Evolutionary conservation across 345 rosid species (phyloP).

Genomic region (sweet orange (Citrus sinensis)): DVS_A1.0 CM039161.1:17920001-17920500

Average conservation of each 20-base stretch:
- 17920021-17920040: background rate
- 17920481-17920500: constrained; percentile 18
- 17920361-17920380: constrained; percentile 20
- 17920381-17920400: background rate
- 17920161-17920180: background rate
- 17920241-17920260: constrained; percentile 13
- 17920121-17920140: background rate
- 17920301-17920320: constrained; percentile 24
- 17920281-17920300: background rate
- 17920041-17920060: no score
- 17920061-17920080: background rate
- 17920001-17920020: constrained; percentile 13
- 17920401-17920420: background rate
- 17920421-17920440: background rate
- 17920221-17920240: constrained; percentile 3
- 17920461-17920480: constrained; percentile 22
- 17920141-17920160: background rate
- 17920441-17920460: constrained; percentile 8
- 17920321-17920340: constrained; percentile 30
- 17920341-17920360: constrained; percentile 27
- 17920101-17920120: background rate
- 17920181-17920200: background rate
- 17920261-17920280: constrained; percentile 4
- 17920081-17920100: background rate
- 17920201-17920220: background rate